Evolutionary conservation across 805 yeast species (phyloP), one percentile per base, ranked within the genome.

Genomic region (Wickerhamiella occidentalis): DNA sequence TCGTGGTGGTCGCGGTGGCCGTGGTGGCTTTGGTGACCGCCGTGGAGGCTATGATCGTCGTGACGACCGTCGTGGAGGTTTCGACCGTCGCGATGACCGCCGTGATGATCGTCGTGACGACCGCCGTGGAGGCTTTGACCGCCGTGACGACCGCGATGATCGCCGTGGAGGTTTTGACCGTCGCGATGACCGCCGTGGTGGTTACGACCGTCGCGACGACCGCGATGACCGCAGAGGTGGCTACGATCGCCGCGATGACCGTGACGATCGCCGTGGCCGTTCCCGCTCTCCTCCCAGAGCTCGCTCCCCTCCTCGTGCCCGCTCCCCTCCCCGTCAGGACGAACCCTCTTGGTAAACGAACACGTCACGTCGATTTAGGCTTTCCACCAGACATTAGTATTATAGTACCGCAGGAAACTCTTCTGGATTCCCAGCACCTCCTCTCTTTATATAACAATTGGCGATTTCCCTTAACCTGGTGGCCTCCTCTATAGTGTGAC

Each of bases 1-100:
- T 51, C 67, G 68, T 54, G 63, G 73, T 51, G 73, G 74, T 57
- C 64, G 72, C 54, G 73, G 73, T 51, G 74, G 76, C 21, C 66
- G 69, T 26, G 33, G 40, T 23, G 40, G 48, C 21, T 37, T 19
- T 23, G 36, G 43, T 33, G 43, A 40, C 33, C 41, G 45, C 28
- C 41, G 40, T 33, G 64, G 72, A 50, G 68, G 74, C 53, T 65
- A 72, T 42, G 63, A 65, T 46, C 70, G 75, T 29, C 49, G 55
- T 42, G 61, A 60, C 28, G 54, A 45, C 45, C 57, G 59, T 21
- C 56, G 55, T 41, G 57, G 52, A 36, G 52, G 48, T 21, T 17
- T 6, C 19, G 61, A 56, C 51, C 55, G 58, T 52, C 53, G 51
- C 42, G 33, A 41, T 15, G 33, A 25, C 45, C 33, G 38, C 38